Conservation (phyloP, 345 rosid genomes). For the Citropsis articulata region DNA sequence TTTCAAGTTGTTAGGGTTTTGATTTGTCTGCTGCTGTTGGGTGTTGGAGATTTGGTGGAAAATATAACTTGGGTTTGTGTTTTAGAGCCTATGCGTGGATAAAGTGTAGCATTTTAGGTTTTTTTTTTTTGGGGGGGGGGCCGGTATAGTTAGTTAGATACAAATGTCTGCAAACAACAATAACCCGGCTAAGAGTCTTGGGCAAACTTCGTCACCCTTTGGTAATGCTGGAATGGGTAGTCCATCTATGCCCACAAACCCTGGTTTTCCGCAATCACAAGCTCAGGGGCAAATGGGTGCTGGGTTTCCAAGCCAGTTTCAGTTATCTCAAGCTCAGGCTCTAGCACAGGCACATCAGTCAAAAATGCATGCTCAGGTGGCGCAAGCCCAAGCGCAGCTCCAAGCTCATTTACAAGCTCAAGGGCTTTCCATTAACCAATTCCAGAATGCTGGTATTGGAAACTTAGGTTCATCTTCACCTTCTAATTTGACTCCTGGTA, state of each 20-base stretch:
- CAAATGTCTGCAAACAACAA: slow-evolving; percentile 59
- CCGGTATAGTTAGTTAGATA: not conserved
- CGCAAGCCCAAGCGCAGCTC: slow-evolving; percentile 60
- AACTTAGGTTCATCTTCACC: slow-evolving; percentile 70
- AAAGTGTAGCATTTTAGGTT: not conserved
- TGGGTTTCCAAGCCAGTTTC: slow-evolving; percentile 67
- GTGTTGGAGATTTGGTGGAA: not conserved
- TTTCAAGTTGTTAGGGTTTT: not conserved
- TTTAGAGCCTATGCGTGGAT: not conserved
- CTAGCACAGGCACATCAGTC: slow-evolving; percentile 49
- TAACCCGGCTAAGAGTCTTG: slow-evolving; percentile 62
- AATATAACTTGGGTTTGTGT: not conserved
- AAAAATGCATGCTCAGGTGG: slow-evolving; percentile 43
- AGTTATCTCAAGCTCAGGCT: slow-evolving; percentile 70
- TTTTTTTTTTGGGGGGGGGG: not conserved
- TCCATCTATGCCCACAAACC: slow-evolving; percentile 52
- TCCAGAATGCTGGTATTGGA: slow-evolving; percentile 52
- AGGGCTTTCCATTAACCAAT: slow-evolving; percentile 54
- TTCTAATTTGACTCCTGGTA: slow-evolving; percentile 64
- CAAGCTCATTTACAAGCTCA: slow-evolving; percentile 85
- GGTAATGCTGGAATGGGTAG: slow-evolving; percentile 73
- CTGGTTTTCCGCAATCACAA: slow-evolving; percentile 52
- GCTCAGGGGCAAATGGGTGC: slow-evolving; percentile 44
- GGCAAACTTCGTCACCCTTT: slow-evolving; percentile 65
- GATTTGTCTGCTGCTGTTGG: not conserved